Conservation (phyloP, 2,329 filamentous ascomycete species). For the Boeremia lycopersici region DNA sequence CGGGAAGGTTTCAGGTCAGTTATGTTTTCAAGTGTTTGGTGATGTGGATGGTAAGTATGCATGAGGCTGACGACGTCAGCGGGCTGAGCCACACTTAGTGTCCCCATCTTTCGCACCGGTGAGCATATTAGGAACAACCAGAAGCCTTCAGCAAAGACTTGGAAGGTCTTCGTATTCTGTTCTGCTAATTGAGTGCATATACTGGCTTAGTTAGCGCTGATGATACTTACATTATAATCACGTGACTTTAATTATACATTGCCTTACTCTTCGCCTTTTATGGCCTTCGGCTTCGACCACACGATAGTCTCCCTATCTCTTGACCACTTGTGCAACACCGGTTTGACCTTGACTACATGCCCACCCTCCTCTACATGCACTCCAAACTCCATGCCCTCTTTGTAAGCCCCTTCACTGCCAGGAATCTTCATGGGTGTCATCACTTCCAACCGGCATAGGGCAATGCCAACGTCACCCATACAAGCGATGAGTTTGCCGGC, state of each 20-base stretch:
- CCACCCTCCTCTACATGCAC: slow-evolving; percentile 26
- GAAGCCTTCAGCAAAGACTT: not conserved
- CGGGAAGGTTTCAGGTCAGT: too few relatives aligned
- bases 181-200: too few relatives aligned
- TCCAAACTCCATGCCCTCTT: slow-evolving; percentile 60
- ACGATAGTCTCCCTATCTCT: slow-evolving; percentile 47
- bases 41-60: not conserved
- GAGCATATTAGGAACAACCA: not conserved
- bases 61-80: slow-evolving; percentile 10
- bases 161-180: not conserved
- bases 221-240: too few relatives aligned
- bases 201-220: too few relatives aligned
- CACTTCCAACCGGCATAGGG: slow-evolving; percentile 82
- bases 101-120: not conserved
- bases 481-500: slow-evolving; percentile 81
- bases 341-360: slow-evolving; percentile 48
- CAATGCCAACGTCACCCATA: slow-evolving; percentile 85
- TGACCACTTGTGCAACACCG: slow-evolving; percentile 83
- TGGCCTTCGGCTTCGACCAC: slow-evolving; percentile 18
- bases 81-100: slow-evolving; percentile 9
- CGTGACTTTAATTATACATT: not conserved
- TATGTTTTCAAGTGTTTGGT: too few relatives aligned
- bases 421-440: slow-evolving; percentile 84
- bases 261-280: slow-evolving; percentile 27
- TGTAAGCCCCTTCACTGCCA: slow-evolving; percentile 67